Evolutionary conservation across 2,329 filamentous ascomycete species (phyloP).

Genomic region (Ceratocystiopsis brevicomis): DNA sequence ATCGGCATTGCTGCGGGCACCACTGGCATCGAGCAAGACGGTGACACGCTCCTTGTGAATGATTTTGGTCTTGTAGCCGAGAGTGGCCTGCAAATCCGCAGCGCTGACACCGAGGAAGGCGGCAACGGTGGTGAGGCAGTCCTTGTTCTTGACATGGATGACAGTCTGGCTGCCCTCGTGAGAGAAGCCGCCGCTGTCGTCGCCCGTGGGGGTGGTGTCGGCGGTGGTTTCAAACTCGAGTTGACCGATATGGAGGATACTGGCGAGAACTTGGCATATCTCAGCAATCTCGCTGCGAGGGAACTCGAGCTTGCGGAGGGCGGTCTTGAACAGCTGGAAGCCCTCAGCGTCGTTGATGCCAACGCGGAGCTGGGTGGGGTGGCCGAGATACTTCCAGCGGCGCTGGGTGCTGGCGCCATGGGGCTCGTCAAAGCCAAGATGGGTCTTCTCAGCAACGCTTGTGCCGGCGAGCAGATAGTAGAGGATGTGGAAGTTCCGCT

Average conservation of each 20-base stretch:
- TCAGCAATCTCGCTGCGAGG: constrained; percentile 85
- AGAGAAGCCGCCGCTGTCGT: constrained; percentile 91
- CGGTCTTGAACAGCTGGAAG: constrained; percentile 95
- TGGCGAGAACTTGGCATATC: constrained; percentile 84
- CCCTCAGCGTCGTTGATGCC: constrained; percentile 92
- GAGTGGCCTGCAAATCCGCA: constrained; percentile 63
- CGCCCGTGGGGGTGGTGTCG: constrained; percentile 57
- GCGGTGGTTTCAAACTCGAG: constrained; percentile 77
- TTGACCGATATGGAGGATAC: constrained; percentile 93
- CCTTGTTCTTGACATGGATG: constrained; percentile 85
- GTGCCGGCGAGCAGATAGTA: constrained; percentile 93
- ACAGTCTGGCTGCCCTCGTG: constrained; percentile 78
- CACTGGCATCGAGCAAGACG: constrained; percentile 85
- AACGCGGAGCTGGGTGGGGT: constrained; percentile 90
- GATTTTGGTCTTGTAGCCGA: constrained; percentile 94
- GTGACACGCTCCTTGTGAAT: constrained; percentile 94
- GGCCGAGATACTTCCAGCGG: constrained; percentile 89
- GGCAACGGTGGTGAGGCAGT: constrained; percentile 66
- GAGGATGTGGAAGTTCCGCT: constrained; percentile 87
- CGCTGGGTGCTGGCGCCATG: constrained; percentile 36
- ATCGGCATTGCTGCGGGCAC: constrained; percentile 79
- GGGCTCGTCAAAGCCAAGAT: constrained; percentile 46
- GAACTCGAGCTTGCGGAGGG: constrained; percentile 83
- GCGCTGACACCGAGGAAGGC: constrained; percentile 83
- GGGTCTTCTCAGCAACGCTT: constrained; percentile 71